A percentile compares a stretch with the other conserved stretches of the same genome.
phyloP scores from a whole-genome alignment of 768 basidiomycete species.

The Collybia sp. region DNA sequence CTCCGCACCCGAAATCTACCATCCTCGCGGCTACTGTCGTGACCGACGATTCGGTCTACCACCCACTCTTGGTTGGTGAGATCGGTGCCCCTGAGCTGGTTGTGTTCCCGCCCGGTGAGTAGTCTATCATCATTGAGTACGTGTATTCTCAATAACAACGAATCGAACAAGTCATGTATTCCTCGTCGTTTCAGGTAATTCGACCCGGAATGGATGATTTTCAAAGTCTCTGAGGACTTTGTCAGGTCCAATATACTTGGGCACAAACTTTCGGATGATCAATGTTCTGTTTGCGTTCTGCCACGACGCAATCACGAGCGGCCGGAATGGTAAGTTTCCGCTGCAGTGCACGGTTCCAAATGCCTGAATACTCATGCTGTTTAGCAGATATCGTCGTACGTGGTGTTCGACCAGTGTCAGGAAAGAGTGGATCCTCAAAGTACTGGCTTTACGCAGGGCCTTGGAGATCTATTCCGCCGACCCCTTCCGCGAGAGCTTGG shows the following conservation, averaged over 20 bases:
- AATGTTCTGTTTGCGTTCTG: background rate
- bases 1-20: no score
- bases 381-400: constrained; percentile 2
- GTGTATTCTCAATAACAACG: constrained; percentile 18
- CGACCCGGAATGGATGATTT: no score
- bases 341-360: constrained; percentile 10
- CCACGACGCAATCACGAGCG: background rate
- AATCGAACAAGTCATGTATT: constrained; percentile 10
- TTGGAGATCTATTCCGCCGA: no score
- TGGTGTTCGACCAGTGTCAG: constrained; percentile 4
- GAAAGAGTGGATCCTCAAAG: no score
- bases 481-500: no score
- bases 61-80: constrained; percentile 8
- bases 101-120: constrained; percentile 20
- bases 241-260: background rate
- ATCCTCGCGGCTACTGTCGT: no score
- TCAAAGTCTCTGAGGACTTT: no score
- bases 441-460: no score
- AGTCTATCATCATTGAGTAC: constrained; percentile 17
- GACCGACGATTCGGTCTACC: no score
- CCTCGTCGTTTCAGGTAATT: constrained; percentile 12
- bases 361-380: background rate
- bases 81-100: constrained; percentile 15
- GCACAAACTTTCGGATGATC: background rate
- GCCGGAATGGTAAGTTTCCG: background rate